Base-by-base conservation (phyloP, 1,139 yeast species). In the Neolecta irregularis region DNA sequence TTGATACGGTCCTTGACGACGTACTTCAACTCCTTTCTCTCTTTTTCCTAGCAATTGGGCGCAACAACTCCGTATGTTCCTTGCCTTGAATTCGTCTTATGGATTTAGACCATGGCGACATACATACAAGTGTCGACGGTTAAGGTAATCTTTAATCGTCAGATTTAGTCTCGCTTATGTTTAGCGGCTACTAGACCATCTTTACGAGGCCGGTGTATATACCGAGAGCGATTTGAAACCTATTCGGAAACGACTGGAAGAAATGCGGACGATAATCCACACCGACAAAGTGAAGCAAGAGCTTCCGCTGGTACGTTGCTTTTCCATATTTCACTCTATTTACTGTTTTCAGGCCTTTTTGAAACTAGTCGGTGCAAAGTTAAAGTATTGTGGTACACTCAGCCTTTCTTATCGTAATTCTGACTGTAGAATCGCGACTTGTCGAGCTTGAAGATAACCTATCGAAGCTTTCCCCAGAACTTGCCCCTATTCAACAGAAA, bases 51-150 rank as follows among this genome's bases (percentile, higher is more conserved):
- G 80, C 96, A 1, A 91, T 91, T 43, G 98, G 98, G 2, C 64
- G 81, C 47, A 77, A 77, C 38, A 75, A 81, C 47, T 69, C 80
- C 30, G 93, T 94, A 1, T 94, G 95, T n/a, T n/a, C n/a, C n/a
- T n/a, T n/a, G n/a, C n/a, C n/a, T n/a, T n/a, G n/a, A n/a, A n/a
- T n/a, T n/a, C n/a, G n/a, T n/a, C n/a, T n/a, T n/a, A n/a, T n/a
- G n/a, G n/a, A n/a, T n/a, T n/a, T n/a, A n/a, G n/a, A n/a, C n/a
- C n/a, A n/a, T n/a, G 1, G 93, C 95, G 2, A 80, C 93, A 1
- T 88, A 78, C 56, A 83, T 93, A 6, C 78, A 93, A 5, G 61
- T 85, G 33, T 67, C 83, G 31, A 80, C 95, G 0, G 93, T 88
- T 23, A 40, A 42, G n/a, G n/a, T n/a, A n/a, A n/a, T n/a, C 36